A percentile compares a stretch with the other conserved stretches of the same genome.
Conservation (phyloP, 163 green algal species). For the Scenedesmus sp. region DNA sequence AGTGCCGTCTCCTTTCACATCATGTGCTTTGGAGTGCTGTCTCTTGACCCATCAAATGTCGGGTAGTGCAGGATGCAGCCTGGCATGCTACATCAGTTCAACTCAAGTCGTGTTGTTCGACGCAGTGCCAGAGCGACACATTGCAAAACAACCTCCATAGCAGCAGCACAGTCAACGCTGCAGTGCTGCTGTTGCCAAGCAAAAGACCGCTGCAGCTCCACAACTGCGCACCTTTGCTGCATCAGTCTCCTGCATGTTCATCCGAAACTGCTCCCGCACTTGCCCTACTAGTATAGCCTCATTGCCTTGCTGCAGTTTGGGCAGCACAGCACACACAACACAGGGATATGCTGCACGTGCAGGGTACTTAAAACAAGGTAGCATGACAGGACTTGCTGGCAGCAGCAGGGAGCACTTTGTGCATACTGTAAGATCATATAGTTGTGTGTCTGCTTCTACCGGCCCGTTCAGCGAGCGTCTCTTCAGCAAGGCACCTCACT, state of each 20-base stretch:
- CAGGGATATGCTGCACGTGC: background rate
- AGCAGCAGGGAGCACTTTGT: background rate
- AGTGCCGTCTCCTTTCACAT: background rate
- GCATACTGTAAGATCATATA: background rate
- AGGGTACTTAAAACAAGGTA: background rate
- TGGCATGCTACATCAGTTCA: background rate
- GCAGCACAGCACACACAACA: background rate
- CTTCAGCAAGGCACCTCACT: background rate
- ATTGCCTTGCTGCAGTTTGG: slow-evolving; percentile 66
- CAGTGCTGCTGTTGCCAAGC: background rate
- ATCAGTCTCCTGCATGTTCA: slow-evolving; percentile 69
- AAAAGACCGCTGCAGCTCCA: background rate
- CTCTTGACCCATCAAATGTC: background rate
- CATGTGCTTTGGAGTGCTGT: background rate
- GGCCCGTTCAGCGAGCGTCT: background rate
- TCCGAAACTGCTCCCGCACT: slow-evolving; percentile 69
- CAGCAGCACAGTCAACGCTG: background rate
- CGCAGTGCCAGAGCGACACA: background rate
- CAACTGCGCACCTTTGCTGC: slow-evolving; percentile 58
- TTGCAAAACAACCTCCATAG: background rate
- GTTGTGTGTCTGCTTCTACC: too few species aligned
- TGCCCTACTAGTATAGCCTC: slow-evolving; percentile 59
- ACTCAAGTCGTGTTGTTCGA: background rate
- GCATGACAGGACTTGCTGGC: background rate
- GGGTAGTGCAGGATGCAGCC: background rate